Conservation (phyloP, 2,329 filamentous ascomycete species). For the Arthroderma sp. region DNA sequence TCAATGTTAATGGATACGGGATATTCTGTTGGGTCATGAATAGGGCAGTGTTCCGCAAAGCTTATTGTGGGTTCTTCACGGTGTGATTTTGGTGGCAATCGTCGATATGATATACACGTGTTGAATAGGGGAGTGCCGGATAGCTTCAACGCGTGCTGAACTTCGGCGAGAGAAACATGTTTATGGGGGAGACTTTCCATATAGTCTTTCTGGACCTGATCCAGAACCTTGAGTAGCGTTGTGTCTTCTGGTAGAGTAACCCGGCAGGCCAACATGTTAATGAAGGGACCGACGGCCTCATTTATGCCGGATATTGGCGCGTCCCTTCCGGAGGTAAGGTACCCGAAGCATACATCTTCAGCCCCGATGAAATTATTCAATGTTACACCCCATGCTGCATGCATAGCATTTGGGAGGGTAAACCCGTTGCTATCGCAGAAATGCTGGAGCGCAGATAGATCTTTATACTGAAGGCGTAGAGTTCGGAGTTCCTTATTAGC, state of each 20-base stretch:
- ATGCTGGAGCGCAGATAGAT: conserved; percentile 19
- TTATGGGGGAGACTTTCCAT: conserved; percentile 33
- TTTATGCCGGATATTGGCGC: conserved; percentile 11
- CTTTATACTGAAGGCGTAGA: conserved; percentile 18
- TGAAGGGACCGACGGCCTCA: conserved; percentile 14
- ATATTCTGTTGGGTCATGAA: conserved; percentile 38
- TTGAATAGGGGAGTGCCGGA: conserved; percentile 32
- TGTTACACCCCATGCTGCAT: conserved; percentile 58
- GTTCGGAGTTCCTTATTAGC: conserved; percentile 17
- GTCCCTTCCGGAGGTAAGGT: conserved; percentile 13
- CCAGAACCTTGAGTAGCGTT: conserved; percentile 25
- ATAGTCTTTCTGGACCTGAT: conserved; percentile 34
- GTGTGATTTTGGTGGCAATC: conserved; percentile 21
- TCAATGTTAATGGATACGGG: conserved; percentile 37
- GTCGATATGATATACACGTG: conserved; percentile 36
- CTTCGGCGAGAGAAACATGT: conserved; percentile 33
- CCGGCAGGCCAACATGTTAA: conserved; percentile 14
- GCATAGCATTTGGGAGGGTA: conserved; percentile 43
- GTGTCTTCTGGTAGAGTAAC: conserved; percentile 14
- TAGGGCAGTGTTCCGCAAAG: conserved; percentile 27
- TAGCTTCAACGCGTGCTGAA: conserved; percentile 32
- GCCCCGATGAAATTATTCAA: conserved; percentile 52
- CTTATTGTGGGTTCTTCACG: conserved; percentile 18
- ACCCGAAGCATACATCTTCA: conserved; percentile 39
- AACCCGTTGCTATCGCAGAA: conserved; percentile 32